Conservation (phyloP, 2,329 filamentous ascomycete species). For the Sarocladium brachiariae region DNA sequence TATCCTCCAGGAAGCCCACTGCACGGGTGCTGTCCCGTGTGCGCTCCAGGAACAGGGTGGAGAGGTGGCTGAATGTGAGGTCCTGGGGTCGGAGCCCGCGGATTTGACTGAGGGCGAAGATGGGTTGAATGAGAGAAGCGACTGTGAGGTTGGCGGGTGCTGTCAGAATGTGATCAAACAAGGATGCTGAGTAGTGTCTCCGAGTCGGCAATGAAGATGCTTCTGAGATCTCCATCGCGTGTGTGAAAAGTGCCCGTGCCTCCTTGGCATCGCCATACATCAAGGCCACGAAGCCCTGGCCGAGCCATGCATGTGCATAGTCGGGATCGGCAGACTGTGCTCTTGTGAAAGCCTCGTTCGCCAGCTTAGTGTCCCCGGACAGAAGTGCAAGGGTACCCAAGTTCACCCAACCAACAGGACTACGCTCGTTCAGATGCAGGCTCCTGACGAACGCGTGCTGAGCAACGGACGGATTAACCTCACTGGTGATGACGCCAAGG, state of each 20-base stretch:
- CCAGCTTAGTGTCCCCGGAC: conserved; percentile 76
- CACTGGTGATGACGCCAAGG: conserved; percentile 82
- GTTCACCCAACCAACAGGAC: conserved; percentile 82
- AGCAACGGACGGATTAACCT: conserved; percentile 76
- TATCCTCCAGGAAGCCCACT: conserved; percentile 53
- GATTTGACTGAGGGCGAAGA: conserved; percentile 83
- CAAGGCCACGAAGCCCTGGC: conserved; percentile 80
- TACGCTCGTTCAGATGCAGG: conserved; percentile 85
- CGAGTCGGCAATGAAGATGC: conserved; percentile 67
- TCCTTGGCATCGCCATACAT: conserved; percentile 68
- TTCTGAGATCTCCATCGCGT: conserved; percentile 88
- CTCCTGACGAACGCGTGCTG: conserved; percentile 93
- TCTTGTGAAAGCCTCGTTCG: conserved; percentile 81
- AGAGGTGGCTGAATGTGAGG: conserved; percentile 67
- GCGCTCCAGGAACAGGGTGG: conserved; percentile 75
- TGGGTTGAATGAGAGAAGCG: conserved; percentile 69
- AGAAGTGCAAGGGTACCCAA: conserved; percentile 79
- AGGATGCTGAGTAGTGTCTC: conserved; percentile 69
- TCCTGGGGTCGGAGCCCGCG: conserved; percentile 64
- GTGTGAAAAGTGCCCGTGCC: conserved; percentile 79
- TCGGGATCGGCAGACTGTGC: conserved; percentile 94
- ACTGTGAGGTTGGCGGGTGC: conserved; percentile 43
- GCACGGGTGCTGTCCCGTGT: conserved; percentile 61
- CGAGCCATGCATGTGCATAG: conserved; percentile 88
- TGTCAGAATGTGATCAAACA: conserved; percentile 73